Conservation (phyloP, 352 stramenopile genomes). For the Phytophthora cryptogea region DNA sequence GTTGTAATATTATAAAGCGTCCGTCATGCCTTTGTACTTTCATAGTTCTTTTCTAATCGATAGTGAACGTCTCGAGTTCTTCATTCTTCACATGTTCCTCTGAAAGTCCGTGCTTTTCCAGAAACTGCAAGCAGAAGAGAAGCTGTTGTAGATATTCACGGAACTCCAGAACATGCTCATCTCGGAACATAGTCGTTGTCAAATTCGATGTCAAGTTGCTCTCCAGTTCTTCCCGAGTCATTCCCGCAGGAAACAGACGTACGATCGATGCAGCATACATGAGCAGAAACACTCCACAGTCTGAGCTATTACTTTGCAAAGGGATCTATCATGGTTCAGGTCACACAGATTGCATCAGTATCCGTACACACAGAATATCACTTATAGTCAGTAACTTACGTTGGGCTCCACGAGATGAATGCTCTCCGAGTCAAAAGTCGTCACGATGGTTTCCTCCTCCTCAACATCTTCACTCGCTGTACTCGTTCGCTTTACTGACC, state of each 20-base stretch:
- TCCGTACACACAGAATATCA: neutral
- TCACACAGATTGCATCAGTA: slow-evolving; percentile 1
- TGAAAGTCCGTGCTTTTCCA: slow-evolving; percentile 51
- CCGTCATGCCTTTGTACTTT: slow-evolving; percentile 2
- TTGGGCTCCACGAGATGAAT: slow-evolving; percentile 73
- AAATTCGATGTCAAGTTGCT: slow-evolving; percentile 50
- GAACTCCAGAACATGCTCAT: slow-evolving; percentile 74
- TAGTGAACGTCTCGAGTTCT: slow-evolving; percentile 58
- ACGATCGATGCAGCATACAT: slow-evolving; percentile 80
- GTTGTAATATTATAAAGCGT: slow-evolving; percentile 32
- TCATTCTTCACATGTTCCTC: slow-evolving; percentile 60
- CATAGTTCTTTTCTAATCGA: slow-evolving; percentile 38
- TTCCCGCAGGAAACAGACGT: slow-evolving; percentile 55
- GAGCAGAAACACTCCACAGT: slow-evolving; percentile 91
- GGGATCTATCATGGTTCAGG: slow-evolving; percentile 64
- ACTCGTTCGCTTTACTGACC: neutral
- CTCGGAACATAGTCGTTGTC: slow-evolving; percentile 62
- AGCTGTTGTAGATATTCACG: slow-evolving; percentile 82
- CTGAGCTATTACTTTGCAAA: slow-evolving; percentile 92
- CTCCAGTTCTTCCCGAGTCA: slow-evolving; percentile 59
- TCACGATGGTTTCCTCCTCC: slow-evolving; percentile 40
- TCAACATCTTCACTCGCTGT: neutral
- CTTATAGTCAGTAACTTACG: slow-evolving; percentile 45
- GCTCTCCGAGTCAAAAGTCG: slow-evolving; percentile 52
- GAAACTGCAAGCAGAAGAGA: slow-evolving; percentile 66